A percentile compares a stretch with the other conserved stretches of the same genome.
Conservation (phyloP, 2,329 filamentous ascomycete genomes). For the Colletotrichum scovillei region DNA sequence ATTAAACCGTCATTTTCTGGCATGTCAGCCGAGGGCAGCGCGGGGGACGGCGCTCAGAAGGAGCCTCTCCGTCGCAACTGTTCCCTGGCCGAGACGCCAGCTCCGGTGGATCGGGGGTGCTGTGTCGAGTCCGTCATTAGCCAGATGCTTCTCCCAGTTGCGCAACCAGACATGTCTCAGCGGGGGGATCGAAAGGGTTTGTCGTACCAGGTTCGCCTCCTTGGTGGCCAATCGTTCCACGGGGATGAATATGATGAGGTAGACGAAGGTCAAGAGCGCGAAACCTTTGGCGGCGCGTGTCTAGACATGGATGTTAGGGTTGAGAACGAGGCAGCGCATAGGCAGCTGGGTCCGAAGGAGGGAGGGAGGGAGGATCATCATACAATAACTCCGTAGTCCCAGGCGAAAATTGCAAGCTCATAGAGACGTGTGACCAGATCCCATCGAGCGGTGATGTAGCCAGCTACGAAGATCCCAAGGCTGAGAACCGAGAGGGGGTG, state of each 20-base stretch:
- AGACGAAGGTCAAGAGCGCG: slow-evolving; percentile 82
- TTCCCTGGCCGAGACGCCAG: slow-evolving; percentile 93
- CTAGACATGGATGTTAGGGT: slow-evolving; percentile 55
- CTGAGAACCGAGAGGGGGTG: slow-evolving; percentile 97
- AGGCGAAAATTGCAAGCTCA: slow-evolving; percentile 96
- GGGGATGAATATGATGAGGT: slow-evolving; percentile 85
- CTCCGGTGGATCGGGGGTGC: slow-evolving; percentile 84
- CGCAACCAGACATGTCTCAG: slow-evolving; percentile 26
- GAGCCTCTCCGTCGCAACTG: slow-evolving; percentile 94
- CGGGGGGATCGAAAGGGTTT: slow-evolving; percentile 30
- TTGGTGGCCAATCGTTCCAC: slow-evolving; percentile 83
- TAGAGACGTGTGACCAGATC: slow-evolving; percentile 96
- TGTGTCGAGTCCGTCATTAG: slow-evolving; percentile 49
- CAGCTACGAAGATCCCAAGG: slow-evolving; percentile 98
- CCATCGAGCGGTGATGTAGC: slow-evolving; percentile 99
- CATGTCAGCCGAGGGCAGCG: slow-evolving; percentile 63
- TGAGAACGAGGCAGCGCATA: slow-evolving; percentile 28
- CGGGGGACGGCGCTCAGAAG: slow-evolving; percentile 70
- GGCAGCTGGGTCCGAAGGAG: not conserved
- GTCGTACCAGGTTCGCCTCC: slow-evolving; percentile 82
- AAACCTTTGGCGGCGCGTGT: slow-evolving; percentile 89
- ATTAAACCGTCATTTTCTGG: slow-evolving; percentile 87
- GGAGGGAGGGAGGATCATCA: slow-evolving; percentile 46
- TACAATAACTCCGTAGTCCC: slow-evolving; percentile 98
- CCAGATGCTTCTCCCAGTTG: slow-evolving; percentile 39